phyloP scores from a whole-genome alignment of 2,329 filamentous ascomycete genomes.

The Trichophyton mentagrophytes region DNA sequence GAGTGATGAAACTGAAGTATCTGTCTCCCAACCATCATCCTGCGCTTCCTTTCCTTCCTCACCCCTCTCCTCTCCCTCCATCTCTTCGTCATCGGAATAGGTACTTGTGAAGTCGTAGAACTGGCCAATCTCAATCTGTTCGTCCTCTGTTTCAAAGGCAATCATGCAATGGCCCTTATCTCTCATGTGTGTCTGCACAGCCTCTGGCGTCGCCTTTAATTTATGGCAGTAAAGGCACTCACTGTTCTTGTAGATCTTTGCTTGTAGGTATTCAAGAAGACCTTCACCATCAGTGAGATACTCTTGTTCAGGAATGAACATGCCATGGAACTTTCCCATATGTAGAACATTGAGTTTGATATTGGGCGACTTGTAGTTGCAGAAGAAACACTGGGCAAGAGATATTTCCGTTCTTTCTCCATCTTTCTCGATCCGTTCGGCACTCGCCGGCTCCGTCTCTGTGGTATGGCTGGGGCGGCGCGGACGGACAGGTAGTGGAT shows the following conservation, averaged over 20 bases:
- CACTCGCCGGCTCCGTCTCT: constrained; percentile 19
- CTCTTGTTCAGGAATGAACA: constrained; percentile 84
- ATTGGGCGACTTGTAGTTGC: constrained; percentile 69
- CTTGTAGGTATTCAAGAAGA: constrained; percentile 62
- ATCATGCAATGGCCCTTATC: constrained; percentile 97
- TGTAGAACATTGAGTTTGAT: constrained; percentile 66
- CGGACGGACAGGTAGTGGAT: constrained; percentile 31
- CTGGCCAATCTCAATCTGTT: constrained; percentile 87
- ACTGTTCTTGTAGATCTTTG: constrained; percentile 65
- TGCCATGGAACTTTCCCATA: constrained; percentile 86
- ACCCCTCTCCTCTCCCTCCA: constrained; percentile 33
- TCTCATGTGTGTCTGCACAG: constrained; percentile 90
- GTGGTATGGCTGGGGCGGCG: constrained; percentile 30
- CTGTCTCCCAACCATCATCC: constrained; percentile 86
- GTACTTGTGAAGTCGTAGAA: constrained; percentile 96
- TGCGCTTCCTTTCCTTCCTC: constrained; percentile 45
- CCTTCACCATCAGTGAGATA: constrained; percentile 76
- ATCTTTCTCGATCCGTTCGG: constrained; percentile 21
- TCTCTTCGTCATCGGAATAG: constrained; percentile 65
- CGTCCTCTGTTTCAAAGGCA: constrained; percentile 73
- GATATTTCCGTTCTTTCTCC: constrained; percentile 29
- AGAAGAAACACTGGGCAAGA: constrained; percentile 63
- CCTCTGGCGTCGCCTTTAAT: constrained; percentile 61
- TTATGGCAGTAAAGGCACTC: constrained; percentile 86
- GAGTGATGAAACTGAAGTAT: constrained; percentile 76